phyloP scores from a whole-genome alignment of 2,329 filamentous ascomycete genomes.

The Fusarium sp. region DNA sequence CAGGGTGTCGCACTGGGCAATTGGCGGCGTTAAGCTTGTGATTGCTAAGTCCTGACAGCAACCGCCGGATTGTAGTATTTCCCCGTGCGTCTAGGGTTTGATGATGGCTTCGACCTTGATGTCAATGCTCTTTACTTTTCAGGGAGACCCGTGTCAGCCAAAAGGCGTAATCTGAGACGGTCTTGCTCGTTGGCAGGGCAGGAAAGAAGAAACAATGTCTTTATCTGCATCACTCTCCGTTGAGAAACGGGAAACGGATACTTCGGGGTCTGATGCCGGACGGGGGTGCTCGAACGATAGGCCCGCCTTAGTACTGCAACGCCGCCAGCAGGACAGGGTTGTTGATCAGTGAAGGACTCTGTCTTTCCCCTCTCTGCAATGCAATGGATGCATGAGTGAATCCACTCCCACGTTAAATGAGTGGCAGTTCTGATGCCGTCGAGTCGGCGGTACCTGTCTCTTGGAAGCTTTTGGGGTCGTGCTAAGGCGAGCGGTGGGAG shows the following conservation, averaged over 20 bases:
- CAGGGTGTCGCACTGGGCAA: conserved; percentile 1
- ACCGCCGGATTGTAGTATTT: background rate
- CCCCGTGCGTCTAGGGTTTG: background rate
- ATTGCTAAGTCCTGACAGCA: conserved; percentile 1
- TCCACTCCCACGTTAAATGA: conserved; percentile 13
- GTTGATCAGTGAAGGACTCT: background rate
- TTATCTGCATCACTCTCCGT: conserved; percentile 14
- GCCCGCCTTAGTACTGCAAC: conserved; percentile 13
- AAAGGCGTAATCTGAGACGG: background rate
- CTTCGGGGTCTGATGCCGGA: background rate
- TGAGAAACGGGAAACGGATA: conserved; percentile 14
- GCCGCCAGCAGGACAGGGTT: conserved; percentile 1
- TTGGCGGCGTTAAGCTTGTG: conserved; percentile 2
- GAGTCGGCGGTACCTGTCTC: conserved; percentile 6
- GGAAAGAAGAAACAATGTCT: background rate
- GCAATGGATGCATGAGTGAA: background rate
- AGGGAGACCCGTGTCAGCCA: background rate
- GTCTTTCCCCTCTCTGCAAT: background rate
- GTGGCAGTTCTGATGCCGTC: conserved; percentile 3
- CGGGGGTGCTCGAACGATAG: conserved; percentile 1
- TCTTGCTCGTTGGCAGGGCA: background rate
- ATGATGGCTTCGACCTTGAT: background rate
- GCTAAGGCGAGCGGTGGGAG: conserved; percentile 16
- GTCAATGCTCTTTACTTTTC: background rate
- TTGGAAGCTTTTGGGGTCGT: background rate